Evolutionary conservation across 192 early-diverging fungal species (phyloP).

Genomic region (Gryganskiella cystojenkinii): DNA sequence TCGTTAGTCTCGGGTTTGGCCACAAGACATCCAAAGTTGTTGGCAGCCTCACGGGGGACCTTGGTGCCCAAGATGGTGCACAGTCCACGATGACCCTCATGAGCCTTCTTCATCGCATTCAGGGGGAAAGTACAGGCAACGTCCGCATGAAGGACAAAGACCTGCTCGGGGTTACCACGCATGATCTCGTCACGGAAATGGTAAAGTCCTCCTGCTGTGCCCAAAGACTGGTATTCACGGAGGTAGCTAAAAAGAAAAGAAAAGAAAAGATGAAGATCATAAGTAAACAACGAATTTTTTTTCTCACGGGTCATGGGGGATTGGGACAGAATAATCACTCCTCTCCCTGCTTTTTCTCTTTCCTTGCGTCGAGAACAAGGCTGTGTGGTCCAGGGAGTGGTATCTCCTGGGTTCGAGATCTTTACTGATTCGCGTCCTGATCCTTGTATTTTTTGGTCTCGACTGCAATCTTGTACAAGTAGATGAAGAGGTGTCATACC

Average conservation of each 20-base stretch:
- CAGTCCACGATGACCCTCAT: conserved; percentile 82
- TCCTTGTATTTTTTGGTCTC: too few relatives aligned
- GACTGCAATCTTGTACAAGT: not conserved
- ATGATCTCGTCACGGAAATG: conserved; percentile 99
- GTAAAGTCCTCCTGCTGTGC: conserved; percentile 97
- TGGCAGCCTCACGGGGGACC: conserved; percentile 79
- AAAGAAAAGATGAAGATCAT: not conserved
- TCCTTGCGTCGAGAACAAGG: too few relatives aligned
- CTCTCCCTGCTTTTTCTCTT: too few relatives aligned
- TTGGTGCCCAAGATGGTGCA: conserved; percentile 93
- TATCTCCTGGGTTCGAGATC: too few relatives aligned
- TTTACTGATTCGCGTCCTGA: too few relatives aligned
- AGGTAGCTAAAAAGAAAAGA: conserved; percentile 76
- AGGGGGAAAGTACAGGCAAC: conserved; percentile 96
- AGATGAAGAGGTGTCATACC: conserved; percentile 57
- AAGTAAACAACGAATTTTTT: too few relatives aligned
- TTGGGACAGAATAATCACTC: too few relatives aligned
- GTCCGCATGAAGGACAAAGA: conserved; percentile 98
- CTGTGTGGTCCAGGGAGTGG: too few relatives aligned
- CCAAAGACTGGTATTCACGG: conserved; percentile 96
- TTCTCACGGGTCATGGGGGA: not conserved
- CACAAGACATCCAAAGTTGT: conserved; percentile 94
- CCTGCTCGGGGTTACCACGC: conserved; percentile 87
- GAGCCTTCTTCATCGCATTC: conserved; percentile 84
- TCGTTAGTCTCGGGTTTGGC: conserved; percentile 88